Percentiles rank a stretch among this genome's conserved stretches.
phyloP scores from a whole-genome alignment of 345 rosid species.

The Pistacia atlantica region DNA sequence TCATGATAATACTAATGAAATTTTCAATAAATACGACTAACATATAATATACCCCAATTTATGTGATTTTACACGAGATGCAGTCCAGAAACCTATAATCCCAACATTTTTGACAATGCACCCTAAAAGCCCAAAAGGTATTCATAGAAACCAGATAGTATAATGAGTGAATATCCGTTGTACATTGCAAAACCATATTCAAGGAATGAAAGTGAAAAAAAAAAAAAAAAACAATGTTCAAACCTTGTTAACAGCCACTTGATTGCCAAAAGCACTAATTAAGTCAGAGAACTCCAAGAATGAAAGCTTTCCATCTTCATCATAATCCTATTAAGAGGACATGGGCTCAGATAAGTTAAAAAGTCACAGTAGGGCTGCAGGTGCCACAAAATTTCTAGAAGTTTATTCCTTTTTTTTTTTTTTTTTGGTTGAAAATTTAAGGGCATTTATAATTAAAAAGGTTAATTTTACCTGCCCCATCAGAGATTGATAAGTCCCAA shows the following conservation, averaged over 20 bases:
- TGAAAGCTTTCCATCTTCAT: slow-evolving; percentile 88
- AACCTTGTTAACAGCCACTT: slow-evolving; percentile 80
- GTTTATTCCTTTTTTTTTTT: no score
- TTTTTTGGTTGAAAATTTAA: no score
- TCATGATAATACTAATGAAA: no score
- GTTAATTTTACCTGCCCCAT: no score
- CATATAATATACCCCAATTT: background rate
- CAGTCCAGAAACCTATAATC: slow-evolving; percentile 2
- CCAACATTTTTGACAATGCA: background rate
- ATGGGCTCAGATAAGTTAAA: slow-evolving; percentile 1
- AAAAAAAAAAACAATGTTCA: slow-evolving; percentile 14
- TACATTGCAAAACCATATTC: background rate
- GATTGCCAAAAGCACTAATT: slow-evolving; percentile 82
- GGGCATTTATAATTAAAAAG: no score
- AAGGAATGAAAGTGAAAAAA: slow-evolving; percentile 9
- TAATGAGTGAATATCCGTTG: background rate
- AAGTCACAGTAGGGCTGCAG: background rate
- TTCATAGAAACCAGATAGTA: background rate
- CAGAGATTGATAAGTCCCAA: no score
- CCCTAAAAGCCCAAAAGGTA: background rate
- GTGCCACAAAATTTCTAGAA: background rate
- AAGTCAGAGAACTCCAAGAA: slow-evolving; percentile 78
- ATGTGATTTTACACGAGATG: background rate
- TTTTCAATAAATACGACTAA: background rate
- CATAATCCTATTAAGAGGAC: slow-evolving; percentile 55